phyloP scores from a whole-genome alignment of 23 red algal species.

The Gracilaria gracilis region DNA sequence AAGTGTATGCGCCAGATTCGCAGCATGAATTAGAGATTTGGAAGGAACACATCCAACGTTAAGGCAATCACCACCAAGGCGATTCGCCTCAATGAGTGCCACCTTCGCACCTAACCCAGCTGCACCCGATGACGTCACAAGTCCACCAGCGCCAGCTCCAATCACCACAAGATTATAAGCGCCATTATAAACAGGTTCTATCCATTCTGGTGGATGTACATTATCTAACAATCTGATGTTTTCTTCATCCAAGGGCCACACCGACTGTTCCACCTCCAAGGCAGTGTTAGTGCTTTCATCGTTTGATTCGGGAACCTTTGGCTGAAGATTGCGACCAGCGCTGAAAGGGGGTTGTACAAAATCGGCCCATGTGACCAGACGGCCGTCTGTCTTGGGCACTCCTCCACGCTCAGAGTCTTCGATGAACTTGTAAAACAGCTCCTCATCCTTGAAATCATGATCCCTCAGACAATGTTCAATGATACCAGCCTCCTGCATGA shows the following conservation, averaged over 20 bases:
- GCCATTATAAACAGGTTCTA: conserved; percentile 52
- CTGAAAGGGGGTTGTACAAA: conserved; percentile 30
- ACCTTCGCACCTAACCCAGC: conserved; percentile 89
- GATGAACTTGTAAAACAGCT: conserved; percentile 77
- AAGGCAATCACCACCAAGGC: conserved; percentile 92
- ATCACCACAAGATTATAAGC: conserved; percentile 64
- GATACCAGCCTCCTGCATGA: conserved; percentile 55
- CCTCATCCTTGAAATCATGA: conserved; percentile 73
- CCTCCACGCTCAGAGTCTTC: conserved; percentile 65
- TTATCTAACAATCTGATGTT: conserved; percentile 73
- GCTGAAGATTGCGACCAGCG: conserved; percentile 29
- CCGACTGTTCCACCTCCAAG: conserved; percentile 19
- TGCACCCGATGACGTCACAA: conserved; percentile 63
- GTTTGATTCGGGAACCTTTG: conserved; percentile 22
- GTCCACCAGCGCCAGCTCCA: conserved; percentile 78
- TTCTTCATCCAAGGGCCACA: conserved; percentile 71
- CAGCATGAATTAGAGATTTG: conserved; percentile 85
- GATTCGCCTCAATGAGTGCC: conserved; percentile 83
- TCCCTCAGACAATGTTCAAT: conserved; percentile 79
- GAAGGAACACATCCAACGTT: conserved; percentile 97
- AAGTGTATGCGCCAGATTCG: conserved; percentile 63
- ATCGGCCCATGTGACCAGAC: conserved; percentile 71
- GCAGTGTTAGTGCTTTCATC: conserved; percentile 47
- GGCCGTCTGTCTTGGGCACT: conserved; percentile 17
- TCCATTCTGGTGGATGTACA: conserved; percentile 81